phyloP scores from a whole-genome alignment of 2,329 filamentous ascomycete species.

The Zopfia rhizophila region DNA sequence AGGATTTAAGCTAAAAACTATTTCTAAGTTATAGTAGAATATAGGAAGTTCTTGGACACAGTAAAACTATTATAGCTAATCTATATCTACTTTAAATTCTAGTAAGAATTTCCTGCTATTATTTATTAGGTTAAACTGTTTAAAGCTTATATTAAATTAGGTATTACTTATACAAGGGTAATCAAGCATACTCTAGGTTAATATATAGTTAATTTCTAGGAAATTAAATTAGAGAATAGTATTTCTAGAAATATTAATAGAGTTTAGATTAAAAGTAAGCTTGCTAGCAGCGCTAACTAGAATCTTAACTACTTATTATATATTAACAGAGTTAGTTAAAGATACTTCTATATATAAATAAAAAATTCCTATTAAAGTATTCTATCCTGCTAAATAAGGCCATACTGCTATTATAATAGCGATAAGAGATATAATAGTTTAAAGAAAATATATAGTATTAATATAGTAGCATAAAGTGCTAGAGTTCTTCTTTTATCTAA shows the following conservation, averaged over 20 bases:
- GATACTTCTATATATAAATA: neutral
- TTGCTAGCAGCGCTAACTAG: conserved; percentile 20
- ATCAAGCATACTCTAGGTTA: conserved; percentile 19
- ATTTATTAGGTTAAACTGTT: conserved; percentile 19
- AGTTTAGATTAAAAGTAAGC: conserved; percentile 17
- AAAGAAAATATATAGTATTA: too few species aligned
- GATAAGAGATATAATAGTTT: too few species aligned
- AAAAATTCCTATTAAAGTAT: neutral
- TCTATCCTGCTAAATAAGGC: too few species aligned
- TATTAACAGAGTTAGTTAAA: neutral
- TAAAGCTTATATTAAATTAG: conserved; percentile 10
- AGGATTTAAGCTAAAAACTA: conserved; percentile 24
- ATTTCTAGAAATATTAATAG: conserved; percentile 16
- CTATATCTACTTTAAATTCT: conserved; percentile 13
- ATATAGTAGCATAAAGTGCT: too few species aligned
- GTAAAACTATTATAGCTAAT: conserved; percentile 25
- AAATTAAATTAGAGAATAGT: conserved; percentile 24
- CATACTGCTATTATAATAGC: too few species aligned
- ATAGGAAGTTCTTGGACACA: conserved; percentile 13
- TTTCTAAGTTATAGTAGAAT: conserved; percentile 22
- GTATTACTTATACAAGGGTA: conserved; percentile 14
- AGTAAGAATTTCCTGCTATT: conserved; percentile 17
- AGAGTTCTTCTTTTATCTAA: too few species aligned
- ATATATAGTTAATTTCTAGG: conserved; percentile 21
- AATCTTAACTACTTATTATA: conserved; percentile 13